phyloP scores from a whole-genome alignment of 768 basidiomycete genomes.

The Russula griseocarnosa region DNA sequence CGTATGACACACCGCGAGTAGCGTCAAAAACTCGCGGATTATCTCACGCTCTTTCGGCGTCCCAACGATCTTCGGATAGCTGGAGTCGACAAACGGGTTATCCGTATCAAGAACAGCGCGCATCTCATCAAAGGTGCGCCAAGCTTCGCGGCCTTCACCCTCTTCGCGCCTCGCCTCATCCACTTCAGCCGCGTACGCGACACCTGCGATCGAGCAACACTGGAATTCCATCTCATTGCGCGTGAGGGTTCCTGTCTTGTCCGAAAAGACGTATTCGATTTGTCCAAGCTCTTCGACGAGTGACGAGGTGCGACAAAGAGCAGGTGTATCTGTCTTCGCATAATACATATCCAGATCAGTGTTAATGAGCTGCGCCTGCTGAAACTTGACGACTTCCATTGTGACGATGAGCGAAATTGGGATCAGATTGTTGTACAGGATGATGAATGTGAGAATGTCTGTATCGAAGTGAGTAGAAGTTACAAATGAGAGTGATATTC shows the following conservation, averaged over 20 bases:
- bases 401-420: conserved; percentile 99
- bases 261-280: conserved; percentile 94
- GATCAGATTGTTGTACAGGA: conserved; percentile 98
- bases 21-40: conserved; percentile 36
- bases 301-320: conserved; percentile 94
- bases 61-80: conserved; percentile 30
- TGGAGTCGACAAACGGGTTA: conserved; percentile 54
- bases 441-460: conserved; percentile 98
- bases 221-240: conserved; percentile 98
- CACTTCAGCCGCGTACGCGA: conserved; percentile 85
- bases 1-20: conserved; percentile 92
- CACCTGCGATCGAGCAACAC: conserved; percentile 83
- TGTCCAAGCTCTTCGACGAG: conserved; percentile 98
- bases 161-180: conserved; percentile 77
- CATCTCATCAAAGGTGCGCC: conserved; percentile 80
- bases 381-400: conserved; percentile 99
- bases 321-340: conserved; percentile 89
- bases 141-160: conserved; percentile 53
- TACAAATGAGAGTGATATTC: not conserved
- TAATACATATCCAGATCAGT: conserved; percentile 99
- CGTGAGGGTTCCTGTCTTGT: conserved; percentile 93
- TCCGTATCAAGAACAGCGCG: conserved; percentile 47
- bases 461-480: conserved; percentile 20
- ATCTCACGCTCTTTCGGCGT: conserved; percentile 39
- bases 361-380: conserved; percentile 96